These are phyloP conservation scores for Kazachstania bromeliacearum DNA, from an alignment of 805 yeast genomes.

Conservation along the genomic window DNA sequence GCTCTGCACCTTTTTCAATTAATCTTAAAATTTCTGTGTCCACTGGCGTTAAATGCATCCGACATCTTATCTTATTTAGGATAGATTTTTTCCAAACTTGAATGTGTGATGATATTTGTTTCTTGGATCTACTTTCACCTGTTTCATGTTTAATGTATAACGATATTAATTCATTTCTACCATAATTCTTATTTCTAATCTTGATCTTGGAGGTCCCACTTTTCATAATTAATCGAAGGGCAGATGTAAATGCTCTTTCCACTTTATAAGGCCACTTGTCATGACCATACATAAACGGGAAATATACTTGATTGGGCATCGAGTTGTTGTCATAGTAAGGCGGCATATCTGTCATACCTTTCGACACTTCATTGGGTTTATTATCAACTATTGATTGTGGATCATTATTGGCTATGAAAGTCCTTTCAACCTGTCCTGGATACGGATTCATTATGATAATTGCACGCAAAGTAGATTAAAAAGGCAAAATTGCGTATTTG, in stretches of 20 bases:
- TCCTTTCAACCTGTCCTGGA: neutral
- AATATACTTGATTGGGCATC: conserved; percentile 1
- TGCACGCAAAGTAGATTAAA: conserved; percentile 7
- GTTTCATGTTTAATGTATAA: conserved; percentile 72
- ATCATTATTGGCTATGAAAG: neutral
- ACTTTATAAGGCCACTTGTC: conserved; percentile 81
- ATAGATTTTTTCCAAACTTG: conserved; percentile 81
- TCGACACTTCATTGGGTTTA: too few relatives aligned
- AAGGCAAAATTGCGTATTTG: too few relatives aligned
- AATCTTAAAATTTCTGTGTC: conserved; percentile 23
- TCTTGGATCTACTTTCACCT: conserved; percentile 74
- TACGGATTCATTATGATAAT: neutral
- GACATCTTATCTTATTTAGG: conserved; percentile 20
- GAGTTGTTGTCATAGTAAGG: neutral
- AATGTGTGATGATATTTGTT: conserved; percentile 89
- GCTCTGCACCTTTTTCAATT: conserved; percentile 29
- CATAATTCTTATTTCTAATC: conserved; percentile 76
- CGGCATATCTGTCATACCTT: too few relatives aligned
- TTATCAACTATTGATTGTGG: too few relatives aligned
- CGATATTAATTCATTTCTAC: conserved; percentile 89
- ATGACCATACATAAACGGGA: conserved; percentile 12
- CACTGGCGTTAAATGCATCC: conserved; percentile 15
- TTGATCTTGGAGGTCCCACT: conserved; percentile 81
- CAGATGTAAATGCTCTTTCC: conserved; percentile 83
- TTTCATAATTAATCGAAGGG: conserved; percentile 74